A percentile compares a stretch with the other conserved stretches of the same genome.
These are phyloP conservation scores for Phytophthora cactorum DNA, from an alignment of 352 stramenopile species.

Conservation along the genomic window DNA sequence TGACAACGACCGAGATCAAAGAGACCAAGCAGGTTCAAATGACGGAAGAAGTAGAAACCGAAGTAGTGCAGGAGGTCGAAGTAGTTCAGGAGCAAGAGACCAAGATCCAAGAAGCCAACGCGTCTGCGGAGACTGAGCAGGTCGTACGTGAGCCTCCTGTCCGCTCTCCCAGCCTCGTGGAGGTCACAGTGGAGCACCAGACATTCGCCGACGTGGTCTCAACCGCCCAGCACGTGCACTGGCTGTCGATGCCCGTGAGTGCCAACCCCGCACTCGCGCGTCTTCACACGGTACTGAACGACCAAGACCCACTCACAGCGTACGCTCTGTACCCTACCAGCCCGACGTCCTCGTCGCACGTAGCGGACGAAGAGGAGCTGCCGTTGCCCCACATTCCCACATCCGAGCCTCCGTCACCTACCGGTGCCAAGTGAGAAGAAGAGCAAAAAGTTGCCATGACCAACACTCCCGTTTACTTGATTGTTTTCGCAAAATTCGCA, in stretches of 20 bases:
- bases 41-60: slow-evolving; percentile 2
- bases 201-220: slow-evolving; percentile 27
- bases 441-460: slow-evolving; percentile 16
- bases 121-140: neutral
- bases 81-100: slow-evolving; percentile 19
- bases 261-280: slow-evolving; percentile 42
- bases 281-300: slow-evolving; percentile 42
- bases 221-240: slow-evolving; percentile 39
- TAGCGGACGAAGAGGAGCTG: slow-evolving; percentile 22
- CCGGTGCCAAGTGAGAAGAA: slow-evolving; percentile 8
- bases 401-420: slow-evolving; percentile 19
- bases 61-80: slow-evolving; percentile 9
- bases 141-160: neutral
- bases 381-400: slow-evolving; percentile 28
- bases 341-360: slow-evolving; percentile 24
- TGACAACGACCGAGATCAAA: slow-evolving; percentile 9
- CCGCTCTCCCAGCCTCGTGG: slow-evolving; percentile 12
- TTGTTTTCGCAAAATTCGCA: slow-evolving; percentile 13
- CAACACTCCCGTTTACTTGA: slow-evolving; percentile 20
- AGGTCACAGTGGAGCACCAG: slow-evolving; percentile 33
- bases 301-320: slow-evolving; percentile 43
- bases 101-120: slow-evolving; percentile 1
- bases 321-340: slow-evolving; percentile 42
- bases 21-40: slow-evolving; percentile 5
- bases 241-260: slow-evolving; percentile 39